Percentiles rank a stretch among this genome's conserved stretches.
phyloP scores from a whole-genome alignment of 2,329 filamentous ascomycete genomes.

The Plectosphaerella plurivora region DNA sequence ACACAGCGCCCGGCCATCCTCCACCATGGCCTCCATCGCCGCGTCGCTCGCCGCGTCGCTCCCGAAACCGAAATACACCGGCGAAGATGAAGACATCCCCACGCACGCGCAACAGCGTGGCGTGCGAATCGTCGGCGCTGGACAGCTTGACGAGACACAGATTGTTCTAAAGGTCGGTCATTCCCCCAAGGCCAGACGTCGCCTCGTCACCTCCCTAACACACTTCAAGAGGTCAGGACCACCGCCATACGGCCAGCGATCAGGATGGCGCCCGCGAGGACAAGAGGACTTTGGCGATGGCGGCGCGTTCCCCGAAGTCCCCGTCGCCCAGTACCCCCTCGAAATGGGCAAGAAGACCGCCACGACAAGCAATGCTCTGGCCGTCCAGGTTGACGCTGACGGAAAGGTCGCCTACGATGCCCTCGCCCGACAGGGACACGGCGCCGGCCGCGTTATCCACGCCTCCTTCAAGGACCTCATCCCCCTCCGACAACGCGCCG shows the following conservation, averaged over 20 bases:
- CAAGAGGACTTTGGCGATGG: conserved; percentile 95
- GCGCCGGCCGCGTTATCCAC: conserved; percentile 79
- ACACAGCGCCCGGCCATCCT: too few relatives aligned
- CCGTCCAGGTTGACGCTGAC: conserved; percentile 85
- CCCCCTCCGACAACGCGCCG: conserved; percentile 84
- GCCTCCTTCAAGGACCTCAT: conserved; percentile 97
- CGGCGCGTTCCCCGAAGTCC: conserved; percentile 90
- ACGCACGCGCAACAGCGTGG: conserved; percentile 69
- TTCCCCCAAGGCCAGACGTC: neutral
- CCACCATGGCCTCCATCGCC: conserved; percentile 60
- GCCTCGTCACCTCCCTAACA: neutral
- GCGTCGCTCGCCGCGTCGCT: conserved; percentile 73
- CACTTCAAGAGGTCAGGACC: conserved; percentile 67
- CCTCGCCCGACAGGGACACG: conserved; percentile 85
- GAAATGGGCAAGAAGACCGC: conserved; percentile 85
- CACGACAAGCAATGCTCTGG: conserved; percentile 76
- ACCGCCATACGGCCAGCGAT: conserved; percentile 80
- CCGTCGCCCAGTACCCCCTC: conserved; percentile 90
- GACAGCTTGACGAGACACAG: conserved; percentile 79
- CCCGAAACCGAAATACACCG: conserved; percentile 86
- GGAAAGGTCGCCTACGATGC: conserved; percentile 97
- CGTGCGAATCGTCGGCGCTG: conserved; percentile 75
- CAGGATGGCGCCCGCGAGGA: conserved; percentile 84
- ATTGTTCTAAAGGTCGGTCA: conserved; percentile 67
- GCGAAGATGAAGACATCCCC: conserved; percentile 79